Conservation (phyloP, 352 stramenopile species). For the Pythium periplocum region DNA sequence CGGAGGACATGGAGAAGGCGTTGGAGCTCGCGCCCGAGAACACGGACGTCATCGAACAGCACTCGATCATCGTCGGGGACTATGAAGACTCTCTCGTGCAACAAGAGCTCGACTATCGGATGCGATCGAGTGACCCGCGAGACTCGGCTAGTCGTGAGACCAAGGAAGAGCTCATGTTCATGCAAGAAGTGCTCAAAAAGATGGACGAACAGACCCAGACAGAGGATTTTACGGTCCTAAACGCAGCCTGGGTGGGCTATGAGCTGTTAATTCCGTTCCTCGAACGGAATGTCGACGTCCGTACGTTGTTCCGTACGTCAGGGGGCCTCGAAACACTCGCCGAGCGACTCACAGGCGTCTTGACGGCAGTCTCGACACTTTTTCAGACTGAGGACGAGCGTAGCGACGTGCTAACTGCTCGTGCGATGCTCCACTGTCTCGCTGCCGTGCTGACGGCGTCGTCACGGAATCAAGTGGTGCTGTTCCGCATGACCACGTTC, state of each 20-base stretch:
- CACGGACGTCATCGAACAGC: conserved; percentile 56
- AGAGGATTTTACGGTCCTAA: background rate
- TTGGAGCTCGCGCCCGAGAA: conserved; percentile 43
- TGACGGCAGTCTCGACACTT: conserved; percentile 4
- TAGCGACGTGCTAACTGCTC: conserved; percentile 18
- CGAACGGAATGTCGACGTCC: conserved; percentile 33
- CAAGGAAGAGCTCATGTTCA: conserved; percentile 40
- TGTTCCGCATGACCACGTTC: conserved; percentile 35
- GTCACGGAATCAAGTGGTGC: conserved; percentile 54
- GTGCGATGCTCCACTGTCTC: conserved; percentile 41
- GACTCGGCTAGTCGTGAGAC: too few species aligned
- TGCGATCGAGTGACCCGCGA: too few species aligned
- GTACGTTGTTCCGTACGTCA: conserved; percentile 50
- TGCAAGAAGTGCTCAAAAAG: conserved; percentile 35
- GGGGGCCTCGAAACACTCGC: conserved; percentile 42
- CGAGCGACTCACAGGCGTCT: conserved; percentile 22
- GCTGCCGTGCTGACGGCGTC: conserved; percentile 26
- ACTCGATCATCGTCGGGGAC: conserved; percentile 67
- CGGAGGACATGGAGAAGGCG: conserved; percentile 46
- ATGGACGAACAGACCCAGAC: conserved; percentile 27
- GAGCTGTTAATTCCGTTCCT: conserved; percentile 51
- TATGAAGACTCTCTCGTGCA: conserved; percentile 51
- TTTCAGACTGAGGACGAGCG: background rate
- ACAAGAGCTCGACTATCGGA: conserved; percentile 19
- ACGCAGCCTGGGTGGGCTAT: conserved; percentile 34